Evolutionary conservation across 495 filamentous ascomycete species (phyloP).

Genomic region (Neurospora sp.): DNA sequence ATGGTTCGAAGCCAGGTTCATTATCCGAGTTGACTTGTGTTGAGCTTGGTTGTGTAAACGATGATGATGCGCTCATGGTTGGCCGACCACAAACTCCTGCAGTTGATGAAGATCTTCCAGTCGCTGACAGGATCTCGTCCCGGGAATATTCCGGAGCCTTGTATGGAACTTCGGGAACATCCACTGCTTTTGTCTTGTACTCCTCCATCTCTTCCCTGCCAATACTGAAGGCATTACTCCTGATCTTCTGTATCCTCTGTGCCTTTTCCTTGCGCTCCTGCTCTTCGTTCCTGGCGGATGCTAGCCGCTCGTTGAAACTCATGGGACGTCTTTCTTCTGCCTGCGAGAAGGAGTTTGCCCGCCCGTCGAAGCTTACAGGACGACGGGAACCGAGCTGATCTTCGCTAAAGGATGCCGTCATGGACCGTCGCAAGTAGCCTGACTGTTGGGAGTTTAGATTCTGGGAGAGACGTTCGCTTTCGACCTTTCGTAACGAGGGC

Average conservation of each 20-base stretch:
- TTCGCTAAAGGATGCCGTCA: slow-evolving; percentile 20
- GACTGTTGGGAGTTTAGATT: slow-evolving; percentile 6
- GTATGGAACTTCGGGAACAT: slow-evolving; percentile 39
- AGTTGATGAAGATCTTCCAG: background rate
- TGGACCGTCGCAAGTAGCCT: slow-evolving; percentile 34
- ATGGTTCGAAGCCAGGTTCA: slow-evolving; percentile 63
- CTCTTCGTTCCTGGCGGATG: slow-evolving; percentile 52
- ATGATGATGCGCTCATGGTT: background rate
- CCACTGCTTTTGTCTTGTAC: slow-evolving; percentile 51
- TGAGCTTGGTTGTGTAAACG: background rate
- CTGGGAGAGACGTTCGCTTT: slow-evolving; percentile 13
- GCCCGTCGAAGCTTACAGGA: slow-evolving; percentile 74
- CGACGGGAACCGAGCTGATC: slow-evolving; percentile 21
- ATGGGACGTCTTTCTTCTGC: slow-evolving; percentile 39
- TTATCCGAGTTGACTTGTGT: background rate
- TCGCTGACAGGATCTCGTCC: slow-evolving; percentile 49
- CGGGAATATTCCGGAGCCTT: slow-evolving; percentile 45
- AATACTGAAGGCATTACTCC: slow-evolving; percentile 66
- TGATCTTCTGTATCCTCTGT: slow-evolving; percentile 41
- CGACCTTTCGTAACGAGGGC: slow-evolving; percentile 33
- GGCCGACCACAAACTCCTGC: background rate
- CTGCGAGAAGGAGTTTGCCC: slow-evolving; percentile 17
- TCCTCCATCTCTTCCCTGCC: slow-evolving; percentile 54
- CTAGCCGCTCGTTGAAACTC: slow-evolving; percentile 81
- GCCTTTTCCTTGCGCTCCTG: slow-evolving; percentile 44